Evolutionary conservation across 2,329 filamentous ascomycete species (phyloP).

Genomic region (Fusarium caatingaense): DNA sequence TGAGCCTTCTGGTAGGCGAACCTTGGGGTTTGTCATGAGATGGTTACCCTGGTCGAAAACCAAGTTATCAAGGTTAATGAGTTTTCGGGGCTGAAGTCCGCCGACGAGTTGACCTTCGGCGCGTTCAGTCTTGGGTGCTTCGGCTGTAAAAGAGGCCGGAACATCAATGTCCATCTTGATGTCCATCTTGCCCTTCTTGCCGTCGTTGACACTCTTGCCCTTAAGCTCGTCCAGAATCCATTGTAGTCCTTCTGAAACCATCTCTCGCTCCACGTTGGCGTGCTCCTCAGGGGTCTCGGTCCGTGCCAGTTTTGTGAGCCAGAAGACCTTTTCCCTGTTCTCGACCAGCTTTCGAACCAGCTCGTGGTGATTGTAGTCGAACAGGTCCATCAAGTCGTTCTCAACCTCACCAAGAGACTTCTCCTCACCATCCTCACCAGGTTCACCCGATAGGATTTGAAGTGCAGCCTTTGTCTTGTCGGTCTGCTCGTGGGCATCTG

Average conservation of each 20-base stretch:
- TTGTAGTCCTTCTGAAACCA: constrained; percentile 87
- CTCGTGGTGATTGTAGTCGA: constrained; percentile 96
- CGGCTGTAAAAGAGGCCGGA: constrained; percentile 67
- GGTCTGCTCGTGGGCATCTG: constrained; percentile 91
- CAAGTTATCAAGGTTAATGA: constrained; percentile 95
- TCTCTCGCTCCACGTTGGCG: constrained; percentile 85
- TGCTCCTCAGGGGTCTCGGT: constrained; percentile 84
- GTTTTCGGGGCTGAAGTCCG: constrained; percentile 84
- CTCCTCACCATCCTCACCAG: constrained; percentile 81
- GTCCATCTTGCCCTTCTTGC: constrained; percentile 76
- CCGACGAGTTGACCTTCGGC: constrained; percentile 78
- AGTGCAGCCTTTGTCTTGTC: constrained; percentile 91
- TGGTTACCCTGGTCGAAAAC: constrained; percentile 98
- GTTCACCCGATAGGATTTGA: constrained; percentile 81
- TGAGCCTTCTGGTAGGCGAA: constrained; percentile 91
- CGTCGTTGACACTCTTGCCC: constrained; percentile 73
- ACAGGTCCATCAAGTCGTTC: constrained; percentile 97
- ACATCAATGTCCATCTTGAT: constrained; percentile 97
- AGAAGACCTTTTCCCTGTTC: constrained; percentile 94
- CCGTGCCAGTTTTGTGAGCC: constrained; percentile 88
- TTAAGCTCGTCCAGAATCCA: constrained; percentile 89
- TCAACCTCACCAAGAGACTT: constrained; percentile 92
- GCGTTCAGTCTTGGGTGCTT: constrained; percentile 63
- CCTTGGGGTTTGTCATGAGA: constrained; percentile 98
- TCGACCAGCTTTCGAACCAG: constrained; percentile 90